Evolutionary conservation across 441 rosid genomes (phyloP).

Genomic region (Gossypium davidsonii): DNA sequence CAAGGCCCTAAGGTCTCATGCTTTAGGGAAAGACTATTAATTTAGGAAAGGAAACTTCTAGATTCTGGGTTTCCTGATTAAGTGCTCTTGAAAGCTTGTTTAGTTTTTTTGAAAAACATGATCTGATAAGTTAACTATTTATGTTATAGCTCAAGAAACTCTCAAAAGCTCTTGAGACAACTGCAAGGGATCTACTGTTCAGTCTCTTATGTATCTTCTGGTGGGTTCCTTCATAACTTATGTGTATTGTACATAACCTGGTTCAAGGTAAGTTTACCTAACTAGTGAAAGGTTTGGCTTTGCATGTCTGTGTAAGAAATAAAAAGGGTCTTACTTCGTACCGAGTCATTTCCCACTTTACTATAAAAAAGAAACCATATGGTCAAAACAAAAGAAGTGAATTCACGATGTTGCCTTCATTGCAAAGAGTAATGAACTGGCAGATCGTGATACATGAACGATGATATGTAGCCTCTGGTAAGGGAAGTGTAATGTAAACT

Average conservation of each 20-base stretch:
- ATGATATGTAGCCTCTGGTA: not conserved
- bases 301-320: not conserved
- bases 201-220: not conserved
- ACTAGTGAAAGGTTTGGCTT: not conserved
- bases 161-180: not conserved
- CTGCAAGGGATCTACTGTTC: not conserved
- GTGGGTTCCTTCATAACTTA: not conserved
- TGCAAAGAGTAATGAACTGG: not conserved
- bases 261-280: not conserved
- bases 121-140: not conserved
- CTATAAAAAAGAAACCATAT: not conserved
- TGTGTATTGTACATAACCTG: not conserved
- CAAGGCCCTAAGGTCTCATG: not conserved
- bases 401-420: not conserved
- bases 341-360: not conserved
- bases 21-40: not conserved
- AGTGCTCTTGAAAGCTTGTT: not conserved
- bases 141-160: not conserved
- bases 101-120: not conserved
- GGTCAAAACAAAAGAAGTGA: not conserved
- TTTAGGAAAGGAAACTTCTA: not conserved
- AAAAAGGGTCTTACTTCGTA: not conserved
- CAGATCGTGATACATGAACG: not conserved
- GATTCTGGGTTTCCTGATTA: not conserved
- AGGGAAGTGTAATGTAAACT: not conserved